Evolutionary conservation across 2,329 filamentous ascomycete species (phyloP).

Genomic region (Colletotrichum karsti): DNA sequence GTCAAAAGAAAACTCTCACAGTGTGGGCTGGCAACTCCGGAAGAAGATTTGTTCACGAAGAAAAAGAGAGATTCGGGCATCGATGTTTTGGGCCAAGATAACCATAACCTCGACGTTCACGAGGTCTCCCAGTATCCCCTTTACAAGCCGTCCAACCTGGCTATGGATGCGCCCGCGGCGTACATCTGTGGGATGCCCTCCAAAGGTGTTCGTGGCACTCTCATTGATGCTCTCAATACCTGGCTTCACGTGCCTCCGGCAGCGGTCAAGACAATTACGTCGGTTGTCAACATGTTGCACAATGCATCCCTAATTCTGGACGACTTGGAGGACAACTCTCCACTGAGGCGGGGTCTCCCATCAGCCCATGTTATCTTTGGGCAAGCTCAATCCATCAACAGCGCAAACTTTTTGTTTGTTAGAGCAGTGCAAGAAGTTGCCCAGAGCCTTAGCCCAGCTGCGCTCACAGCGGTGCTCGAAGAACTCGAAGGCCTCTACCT

Average conservation of each 20-base stretch:
- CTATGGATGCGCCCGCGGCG: too few species aligned
- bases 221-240: conserved; percentile 8
- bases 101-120: too few species aligned
- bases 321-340: conserved; percentile 47
- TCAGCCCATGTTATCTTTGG: conserved; percentile 46
- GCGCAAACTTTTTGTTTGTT: conserved; percentile 38
- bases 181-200: too few species aligned
- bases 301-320: conserved; percentile 36
- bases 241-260: neutral
- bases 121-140: too few species aligned
- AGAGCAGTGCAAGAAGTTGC: conserved; percentile 31
- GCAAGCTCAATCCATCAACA: conserved; percentile 44
- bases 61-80: too few species aligned
- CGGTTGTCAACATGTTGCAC: conserved; percentile 4
- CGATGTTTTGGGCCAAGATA: too few species aligned
- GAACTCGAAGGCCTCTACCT: conserved; percentile 32
- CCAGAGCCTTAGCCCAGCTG: neutral
- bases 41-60: too few species aligned
- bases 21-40: too few species aligned
- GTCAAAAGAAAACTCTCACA: too few species aligned
- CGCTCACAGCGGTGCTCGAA: conserved; percentile 33
- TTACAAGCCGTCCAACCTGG: too few species aligned
- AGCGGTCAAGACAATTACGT: neutral
- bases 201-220: conserved; percentile 13
- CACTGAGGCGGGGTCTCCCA: conserved; percentile 41